Percentiles rank a stretch among this genome's conserved stretches.
Conservation (phyloP, 2,329 filamentous ascomycete species). For the Lecanoromycetidae sp. region DNA sequence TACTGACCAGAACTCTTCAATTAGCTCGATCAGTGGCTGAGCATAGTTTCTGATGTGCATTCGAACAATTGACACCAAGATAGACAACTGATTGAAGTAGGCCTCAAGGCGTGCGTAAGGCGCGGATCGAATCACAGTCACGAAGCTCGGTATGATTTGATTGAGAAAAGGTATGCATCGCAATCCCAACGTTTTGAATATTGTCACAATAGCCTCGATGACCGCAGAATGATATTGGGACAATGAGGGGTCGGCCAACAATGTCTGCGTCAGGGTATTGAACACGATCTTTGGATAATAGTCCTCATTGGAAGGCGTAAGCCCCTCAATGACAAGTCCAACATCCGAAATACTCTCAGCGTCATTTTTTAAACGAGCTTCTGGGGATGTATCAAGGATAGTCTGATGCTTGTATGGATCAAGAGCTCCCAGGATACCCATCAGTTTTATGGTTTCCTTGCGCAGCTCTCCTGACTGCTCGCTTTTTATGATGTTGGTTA, state of each 20-base stretch:
- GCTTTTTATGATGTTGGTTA: constrained; percentile 87
- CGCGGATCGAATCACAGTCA: constrained; percentile 75
- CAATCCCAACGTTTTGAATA: constrained; percentile 88
- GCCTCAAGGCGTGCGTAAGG: constrained; percentile 70
- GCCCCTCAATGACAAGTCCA: constrained; percentile 91
- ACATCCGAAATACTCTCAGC: constrained; percentile 74
- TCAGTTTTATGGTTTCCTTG: constrained; percentile 89
- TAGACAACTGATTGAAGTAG: constrained; percentile 93
- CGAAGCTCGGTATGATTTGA: constrained; percentile 87
- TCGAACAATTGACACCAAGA: constrained; percentile 85
- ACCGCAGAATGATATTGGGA: constrained; percentile 85
- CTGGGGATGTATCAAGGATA: constrained; percentile 68
- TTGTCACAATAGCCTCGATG: constrained; percentile 96
- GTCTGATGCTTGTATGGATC: constrained; percentile 91
- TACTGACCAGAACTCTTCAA: constrained; percentile 82
- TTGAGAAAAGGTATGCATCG: constrained; percentile 93
- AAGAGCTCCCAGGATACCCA: constrained; percentile 87
- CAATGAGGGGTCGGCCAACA: constrained; percentile 81
- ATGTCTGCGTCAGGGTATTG: constrained; percentile 74
- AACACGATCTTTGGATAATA: constrained; percentile 98
- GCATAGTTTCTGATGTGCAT: constrained; percentile 92
- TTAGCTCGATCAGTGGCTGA: constrained; percentile 69
- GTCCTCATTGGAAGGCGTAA: constrained; percentile 93
- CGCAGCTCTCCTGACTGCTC: constrained; percentile 78
- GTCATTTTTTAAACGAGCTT: constrained; percentile 59